Evolutionary conservation across 2,329 filamentous ascomycete species (phyloP).

Genomic region (Aspergillus sp.): DNA sequence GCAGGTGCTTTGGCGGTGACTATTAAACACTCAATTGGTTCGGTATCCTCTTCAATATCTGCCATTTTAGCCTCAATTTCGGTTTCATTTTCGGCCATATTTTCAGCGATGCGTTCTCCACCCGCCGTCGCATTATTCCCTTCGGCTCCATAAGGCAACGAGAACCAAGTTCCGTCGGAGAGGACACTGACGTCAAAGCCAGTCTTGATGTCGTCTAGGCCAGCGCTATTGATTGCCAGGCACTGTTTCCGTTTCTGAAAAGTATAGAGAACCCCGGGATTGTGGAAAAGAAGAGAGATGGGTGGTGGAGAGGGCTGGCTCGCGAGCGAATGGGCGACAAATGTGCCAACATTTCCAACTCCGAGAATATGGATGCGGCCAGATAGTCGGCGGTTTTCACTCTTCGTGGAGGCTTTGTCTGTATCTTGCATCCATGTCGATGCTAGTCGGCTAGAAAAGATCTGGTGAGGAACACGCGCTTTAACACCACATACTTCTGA

Average conservation of each 20-base stretch:
- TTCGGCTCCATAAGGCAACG: constrained; percentile 25
- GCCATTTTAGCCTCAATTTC: constrained; percentile 8
- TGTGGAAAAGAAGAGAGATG: constrained; percentile 73
- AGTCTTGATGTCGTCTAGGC: constrained; percentile 42
- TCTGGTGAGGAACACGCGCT: background rate
- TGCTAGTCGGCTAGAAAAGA: constrained; percentile 14
- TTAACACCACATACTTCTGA: constrained; percentile 17
- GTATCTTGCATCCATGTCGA: constrained; percentile 32
- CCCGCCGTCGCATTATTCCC: constrained; percentile 13
- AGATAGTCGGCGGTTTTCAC: constrained; percentile 26
- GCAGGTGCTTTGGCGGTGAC: constrained; percentile 72
- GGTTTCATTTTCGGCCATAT: constrained; percentile 6
- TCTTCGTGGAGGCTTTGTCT: constrained; percentile 21
- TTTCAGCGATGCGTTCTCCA: constrained; percentile 7
- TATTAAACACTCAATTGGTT: constrained; percentile 70
- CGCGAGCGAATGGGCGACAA: constrained; percentile 70
- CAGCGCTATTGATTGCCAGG: constrained; percentile 39
- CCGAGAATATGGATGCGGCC: constrained; percentile 65
- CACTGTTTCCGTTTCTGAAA: constrained; percentile 25
- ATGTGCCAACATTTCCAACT: constrained; percentile 72
- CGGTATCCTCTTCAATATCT: constrained; percentile 32
- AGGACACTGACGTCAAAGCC: constrained; percentile 47
- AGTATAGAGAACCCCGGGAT: constrained; percentile 24
- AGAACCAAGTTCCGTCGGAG: constrained; percentile 34
- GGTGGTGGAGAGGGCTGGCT: constrained; percentile 70